Base-by-base conservation (phyloP, 2,329 filamentous ascomycete genomes). In the Trichophyton rubrum region DNA sequence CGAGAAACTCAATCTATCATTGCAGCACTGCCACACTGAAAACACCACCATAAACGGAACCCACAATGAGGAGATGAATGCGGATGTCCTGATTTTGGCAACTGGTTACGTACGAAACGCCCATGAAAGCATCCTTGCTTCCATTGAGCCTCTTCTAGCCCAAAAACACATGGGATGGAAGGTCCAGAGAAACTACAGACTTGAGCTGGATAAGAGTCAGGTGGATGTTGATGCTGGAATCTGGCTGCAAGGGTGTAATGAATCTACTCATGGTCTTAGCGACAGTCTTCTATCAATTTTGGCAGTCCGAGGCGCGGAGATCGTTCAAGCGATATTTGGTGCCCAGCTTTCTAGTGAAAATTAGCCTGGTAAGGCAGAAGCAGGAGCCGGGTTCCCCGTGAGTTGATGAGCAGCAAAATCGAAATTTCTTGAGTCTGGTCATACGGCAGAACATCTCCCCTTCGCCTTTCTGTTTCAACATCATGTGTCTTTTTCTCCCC, bases 211-310 rank as follows among this genome's bases (percentile, higher is more conserved):
- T 56, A 76, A 82, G 1, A 85, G 82, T 35, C 79, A 82, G 51
- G 86, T 96, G 38, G 81, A 84, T n/a, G 70, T 79, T 0, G 83
- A 85, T 45, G 87, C 89, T 9, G 91, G 91, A 1, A 80, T 97
- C 62, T 97, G 89, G 87, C 78, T 97, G 67, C 92, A 97, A 72
- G 92, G 92, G 35, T 96, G 90, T 77, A 95, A 90, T 71, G 91
- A 97, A 78, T 84, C 81, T 63, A 95, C 90, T 38, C 92, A 97
- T 73, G 92, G 92, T 62, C 75, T 95, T 74, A 90, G 88, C 71
- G 88, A 93, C 73, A 89, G 86, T 49, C 80, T 95, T 57, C 79
- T 95, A 59, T 92, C 88, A 1, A 86, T 93, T 63, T 77, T 93
- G 64, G 84, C 88, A 8, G 84, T 85, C 30, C 55, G 60, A 5